Evolutionary conservation across 106 monocot genomes (phyloP).

Genomic region (Allium sativum): DNA sequence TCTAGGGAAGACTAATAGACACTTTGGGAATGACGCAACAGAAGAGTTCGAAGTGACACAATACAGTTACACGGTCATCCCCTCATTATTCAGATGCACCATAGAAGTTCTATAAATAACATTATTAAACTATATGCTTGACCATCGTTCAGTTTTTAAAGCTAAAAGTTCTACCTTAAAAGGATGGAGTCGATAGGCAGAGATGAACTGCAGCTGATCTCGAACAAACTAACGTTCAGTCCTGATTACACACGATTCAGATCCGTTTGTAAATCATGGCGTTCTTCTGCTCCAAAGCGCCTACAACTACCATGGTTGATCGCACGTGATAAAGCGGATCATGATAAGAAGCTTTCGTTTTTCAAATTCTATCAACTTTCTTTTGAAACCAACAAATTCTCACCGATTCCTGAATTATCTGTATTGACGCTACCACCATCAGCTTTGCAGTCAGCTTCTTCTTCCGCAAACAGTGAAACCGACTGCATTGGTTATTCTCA

Average conservation of each 20-base stretch:
- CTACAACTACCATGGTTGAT: slow-evolving; percentile 8
- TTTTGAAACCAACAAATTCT: not conserved
- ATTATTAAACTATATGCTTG: too few species aligned
- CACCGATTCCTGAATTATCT: not conserved
- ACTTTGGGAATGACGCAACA: too few species aligned
- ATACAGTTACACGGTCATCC: too few species aligned
- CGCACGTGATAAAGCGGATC: not conserved
- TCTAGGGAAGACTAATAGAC: too few species aligned
- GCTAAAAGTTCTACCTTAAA: too few species aligned
- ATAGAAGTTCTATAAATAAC: too few species aligned
- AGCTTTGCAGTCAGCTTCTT: not conserved
- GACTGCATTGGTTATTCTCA: not conserved
- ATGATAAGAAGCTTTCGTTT: not conserved
- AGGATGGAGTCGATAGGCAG: too few species aligned
- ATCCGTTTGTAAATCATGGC: slow-evolving; percentile 26
- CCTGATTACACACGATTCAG: slow-evolving; percentile 19
- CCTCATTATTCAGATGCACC: too few species aligned
- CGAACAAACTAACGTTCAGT: not conserved
- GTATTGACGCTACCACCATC: not conserved
- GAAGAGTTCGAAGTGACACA: too few species aligned
- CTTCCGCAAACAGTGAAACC: not conserved
- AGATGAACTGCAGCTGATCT: not conserved
- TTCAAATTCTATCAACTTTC: not conserved
- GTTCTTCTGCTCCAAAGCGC: slow-evolving; percentile 11
- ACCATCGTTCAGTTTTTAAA: too few species aligned